phyloP scores from a whole-genome alignment of 192 early-diverging fungal species.

The Coemansia javaensis region DNA sequence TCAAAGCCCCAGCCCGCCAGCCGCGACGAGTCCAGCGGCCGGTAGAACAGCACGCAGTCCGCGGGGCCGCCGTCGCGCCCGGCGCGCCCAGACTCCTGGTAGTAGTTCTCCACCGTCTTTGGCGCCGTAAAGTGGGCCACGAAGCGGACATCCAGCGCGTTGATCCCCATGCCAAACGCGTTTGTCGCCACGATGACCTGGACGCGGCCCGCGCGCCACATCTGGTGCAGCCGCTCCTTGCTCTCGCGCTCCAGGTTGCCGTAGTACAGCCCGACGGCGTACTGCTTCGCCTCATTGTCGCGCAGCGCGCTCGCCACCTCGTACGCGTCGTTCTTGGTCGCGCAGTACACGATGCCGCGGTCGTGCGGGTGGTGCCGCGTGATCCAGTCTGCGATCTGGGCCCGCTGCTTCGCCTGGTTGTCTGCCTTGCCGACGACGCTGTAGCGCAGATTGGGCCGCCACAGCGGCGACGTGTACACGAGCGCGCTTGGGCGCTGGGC shows the following conservation, averaged over 20 bases:
- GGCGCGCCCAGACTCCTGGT: conserved; percentile 72
- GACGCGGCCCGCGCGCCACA: conserved; percentile 33
- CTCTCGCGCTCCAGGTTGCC: conserved; percentile 55
- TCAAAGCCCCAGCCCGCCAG: conserved; percentile 58
- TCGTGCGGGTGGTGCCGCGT: conserved; percentile 33
- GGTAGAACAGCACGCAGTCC: conserved; percentile 66
- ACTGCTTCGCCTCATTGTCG: conserved; percentile 43
- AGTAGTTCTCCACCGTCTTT: conserved; percentile 57
- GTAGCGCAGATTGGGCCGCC: conserved; percentile 61
- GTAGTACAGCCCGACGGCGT: conserved; percentile 59
- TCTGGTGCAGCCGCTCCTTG: conserved; percentile 36
- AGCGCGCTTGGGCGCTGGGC: conserved; percentile 43
- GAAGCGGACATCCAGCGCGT: conserved; percentile 49
- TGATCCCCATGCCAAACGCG: conserved; percentile 55
- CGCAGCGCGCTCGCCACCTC: conserved; percentile 50
- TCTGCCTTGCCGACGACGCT: conserved; percentile 53
- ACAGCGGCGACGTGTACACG: conserved; percentile 58
- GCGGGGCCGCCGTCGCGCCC: conserved; percentile 66
- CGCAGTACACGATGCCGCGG: conserved; percentile 68
- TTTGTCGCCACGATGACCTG: conserved; percentile 52
- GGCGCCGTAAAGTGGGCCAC: conserved; percentile 50
- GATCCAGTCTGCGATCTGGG: conserved; percentile 58
- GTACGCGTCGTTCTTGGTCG: conserved; percentile 61
- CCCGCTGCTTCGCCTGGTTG: conserved; percentile 31
- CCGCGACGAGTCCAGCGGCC: conserved; percentile 58